Evolutionary conservation across 768 basidiomycete genomes (phyloP), one percentile per base, ranked within the genome.

Genomic region (Tylopilus balloui): DNA sequence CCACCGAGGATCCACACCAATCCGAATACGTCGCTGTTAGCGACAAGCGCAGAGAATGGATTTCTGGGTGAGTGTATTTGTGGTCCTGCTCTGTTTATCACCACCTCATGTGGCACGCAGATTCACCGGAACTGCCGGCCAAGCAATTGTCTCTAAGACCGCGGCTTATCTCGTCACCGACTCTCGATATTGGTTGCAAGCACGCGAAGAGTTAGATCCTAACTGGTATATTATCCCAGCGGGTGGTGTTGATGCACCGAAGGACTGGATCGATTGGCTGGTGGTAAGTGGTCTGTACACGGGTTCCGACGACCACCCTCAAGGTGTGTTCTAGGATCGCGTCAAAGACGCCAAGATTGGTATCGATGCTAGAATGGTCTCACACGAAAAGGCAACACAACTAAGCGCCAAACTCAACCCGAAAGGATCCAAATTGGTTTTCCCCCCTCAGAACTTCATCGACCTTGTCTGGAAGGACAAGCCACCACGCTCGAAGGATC

Each of bases 131-230:
- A 79, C 81, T 28, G 80, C 82, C 20, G 90, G 89, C 14, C 73
- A 81, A 51, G 89, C 85, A 11, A 76, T 92, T 38, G 67, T 92
- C 24, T 83, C 86, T 4, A 72, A 72, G 61, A 74, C 73, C 6
- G 69, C 76, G 8, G 90, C 90, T 8, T 90, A 88, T 58, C 72
- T 92, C 37, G 71, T 91, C 54, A 82, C 81, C 17, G 89, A 92
- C 64, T 84, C 90, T 10, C 78, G 88, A 13, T 92, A 92, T 61
- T 92, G 88, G 86, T 57, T 81, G 1, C 90, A 92, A 69, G 88
- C 90, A 15, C 72, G 74, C 8, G 72, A 77, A 4, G 79, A 91
- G 53, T 64, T 88, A 23, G 88, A 92, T 67, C 34, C 65, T 5
- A 84, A 89, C 60, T 95, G 92, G 92, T 71, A 71, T 14, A 45